Base-by-base conservation (phyloP, 768 basidiomycete species). In the Botryobasidium botryosum region DNA sequence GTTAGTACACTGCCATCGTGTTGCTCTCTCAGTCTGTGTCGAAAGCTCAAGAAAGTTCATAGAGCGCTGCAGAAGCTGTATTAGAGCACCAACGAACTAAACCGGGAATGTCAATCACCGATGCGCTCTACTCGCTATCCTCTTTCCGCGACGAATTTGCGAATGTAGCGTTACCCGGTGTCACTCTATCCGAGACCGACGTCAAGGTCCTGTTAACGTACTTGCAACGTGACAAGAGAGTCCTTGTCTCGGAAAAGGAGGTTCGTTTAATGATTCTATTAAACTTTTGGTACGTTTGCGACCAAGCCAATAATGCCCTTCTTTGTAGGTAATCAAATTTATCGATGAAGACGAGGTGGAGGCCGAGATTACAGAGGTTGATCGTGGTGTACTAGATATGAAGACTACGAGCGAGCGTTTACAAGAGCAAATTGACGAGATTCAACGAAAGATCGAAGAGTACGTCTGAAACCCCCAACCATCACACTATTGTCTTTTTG, bases 341-440 rank as follows among this genome's bases (percentile, higher is more conserved):
- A 54, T 80, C 1, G 64, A 68, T 17, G 52, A 60, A 6, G 59
- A 59, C 10, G 56, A 58, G 4, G 50, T 0, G 64, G 46, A 17
- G 32, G 40, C 60, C 31, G 63, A 59, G n/a, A 73, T 96, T 38
- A 79, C 78, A 15, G 68, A 74, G n/a, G 72, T 90, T 3, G 91
- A 97, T 55, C 66, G 61, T 33, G 84, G 91, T 7, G 74, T 91
- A 13, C 62, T 96, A 4, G 79, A 87, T 50, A 69, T 96, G 44
- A 78, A 81, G 60, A 65, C 60, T 0, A 84, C 83, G 1, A 69
- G 88, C 23, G 56, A 62, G 41, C 76, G 72, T 49, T 57, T 96
- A 10, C 72, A 78, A 40, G 55, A 61, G 3, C 87, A 91, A 56
- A 68, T 91, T 0, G 69, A 76, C 6, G 64, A 65, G 8, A 61